Conservation (phyloP, 306 rosid species). For the Quercus alba region DNA sequence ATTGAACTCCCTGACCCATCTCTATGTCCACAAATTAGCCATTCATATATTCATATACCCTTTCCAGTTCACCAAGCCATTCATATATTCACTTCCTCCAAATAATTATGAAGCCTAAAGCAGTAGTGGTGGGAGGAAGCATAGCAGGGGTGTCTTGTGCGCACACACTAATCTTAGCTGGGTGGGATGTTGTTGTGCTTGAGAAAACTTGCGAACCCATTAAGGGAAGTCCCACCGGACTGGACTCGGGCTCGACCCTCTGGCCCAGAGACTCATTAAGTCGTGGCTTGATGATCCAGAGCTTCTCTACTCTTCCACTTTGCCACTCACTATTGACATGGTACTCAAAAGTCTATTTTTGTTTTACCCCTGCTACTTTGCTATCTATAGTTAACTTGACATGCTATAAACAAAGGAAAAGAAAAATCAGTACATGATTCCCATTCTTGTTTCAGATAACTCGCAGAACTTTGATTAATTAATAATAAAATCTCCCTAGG, state of each 20-base stretch:
- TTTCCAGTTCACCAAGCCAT: neutral
- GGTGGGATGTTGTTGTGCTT: conserved; percentile 72
- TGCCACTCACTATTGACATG: conserved; percentile 77
- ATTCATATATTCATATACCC: no score
- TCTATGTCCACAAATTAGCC: no score
- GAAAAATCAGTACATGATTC: no score
- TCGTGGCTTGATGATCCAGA: conserved; percentile 61
- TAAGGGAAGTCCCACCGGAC: conserved; percentile 75
- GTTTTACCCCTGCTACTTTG: no score
- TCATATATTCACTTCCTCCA: neutral
- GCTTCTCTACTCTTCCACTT: conserved; percentile 40
- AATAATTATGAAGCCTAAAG: conserved; percentile 34
- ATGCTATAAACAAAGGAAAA: no score
- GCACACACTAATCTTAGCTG: no score
- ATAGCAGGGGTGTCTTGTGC: no score
- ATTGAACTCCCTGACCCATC: no score
- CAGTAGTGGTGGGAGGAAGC: conserved; percentile 84
- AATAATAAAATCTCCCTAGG: no score
- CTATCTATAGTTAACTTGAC: no score
- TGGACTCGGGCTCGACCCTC: conserved; percentile 78
- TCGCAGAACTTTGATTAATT: no score
- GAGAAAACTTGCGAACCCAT: conserved; percentile 61
- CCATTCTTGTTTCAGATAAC: no score
- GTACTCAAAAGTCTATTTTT: conserved; percentile 1
- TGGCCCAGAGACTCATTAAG: conserved; percentile 47